Percentiles rank a stretch among this genome's conserved stretches.
These are phyloP conservation scores for Hordeum pubiflorum DNA, from an alignment of 202 grass and related monocot species.

Conservation along the genomic window DNA sequence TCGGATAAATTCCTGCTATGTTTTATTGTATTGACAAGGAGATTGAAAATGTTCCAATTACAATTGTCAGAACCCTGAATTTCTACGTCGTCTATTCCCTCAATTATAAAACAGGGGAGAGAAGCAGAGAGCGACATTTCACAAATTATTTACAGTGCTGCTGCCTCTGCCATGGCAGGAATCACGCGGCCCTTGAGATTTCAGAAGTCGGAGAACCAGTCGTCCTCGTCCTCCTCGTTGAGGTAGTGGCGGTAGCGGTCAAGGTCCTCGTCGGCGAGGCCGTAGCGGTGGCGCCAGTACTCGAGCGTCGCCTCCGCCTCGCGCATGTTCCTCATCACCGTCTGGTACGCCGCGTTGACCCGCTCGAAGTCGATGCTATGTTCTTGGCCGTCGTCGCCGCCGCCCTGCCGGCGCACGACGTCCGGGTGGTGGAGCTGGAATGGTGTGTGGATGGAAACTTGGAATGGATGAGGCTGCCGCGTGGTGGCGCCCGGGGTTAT, in stretches of 20 bases:
- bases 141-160: neutral
- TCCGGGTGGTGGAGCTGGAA: slow-evolving; percentile 48
- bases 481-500: neutral
- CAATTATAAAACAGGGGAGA: neutral
- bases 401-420: neutral
- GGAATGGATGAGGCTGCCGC: neutral
- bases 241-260: slow-evolving; percentile 36
- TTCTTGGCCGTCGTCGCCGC: neutral
- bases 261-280: slow-evolving; percentile 34
- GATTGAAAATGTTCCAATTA: neutral
- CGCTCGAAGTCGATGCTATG: slow-evolving; percentile 33
- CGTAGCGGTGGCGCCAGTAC: slow-evolving; percentile 38
- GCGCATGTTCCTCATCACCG: slow-evolving; percentile 29
- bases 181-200: too few species aligned
- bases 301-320: slow-evolving; percentile 39
- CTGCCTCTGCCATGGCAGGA: neutral
- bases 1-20: neutral
- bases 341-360: slow-evolving; percentile 67
- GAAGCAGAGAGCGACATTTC: neutral
- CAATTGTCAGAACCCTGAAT: neutral
- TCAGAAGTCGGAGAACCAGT: slow-evolving; percentile 32
- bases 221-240: slow-evolving; percentile 31
- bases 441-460: neutral
- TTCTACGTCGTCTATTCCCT: neutral
- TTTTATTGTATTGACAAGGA: neutral